Conservation (phyloP, 306 rosid genomes). For the Senna siamea region DNA sequence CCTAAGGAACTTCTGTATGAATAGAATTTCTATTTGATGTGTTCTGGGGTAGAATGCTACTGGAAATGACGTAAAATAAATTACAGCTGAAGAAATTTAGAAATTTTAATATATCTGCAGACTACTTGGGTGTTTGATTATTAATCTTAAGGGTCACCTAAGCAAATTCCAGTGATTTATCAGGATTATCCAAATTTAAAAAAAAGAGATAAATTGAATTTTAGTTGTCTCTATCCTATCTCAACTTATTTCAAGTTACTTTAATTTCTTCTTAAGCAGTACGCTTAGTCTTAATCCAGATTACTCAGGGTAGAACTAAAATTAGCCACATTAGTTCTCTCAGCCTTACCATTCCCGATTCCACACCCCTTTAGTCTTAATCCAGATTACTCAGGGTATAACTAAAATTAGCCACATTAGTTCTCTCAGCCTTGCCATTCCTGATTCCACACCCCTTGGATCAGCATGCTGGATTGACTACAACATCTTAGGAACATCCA, state of each 20-base stretch:
- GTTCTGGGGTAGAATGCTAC: not conserved
- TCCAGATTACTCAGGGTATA: too few relatives aligned
- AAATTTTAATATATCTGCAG: not conserved
- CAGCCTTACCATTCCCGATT: not conserved
- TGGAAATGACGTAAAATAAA: not conserved
- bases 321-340: not conserved
- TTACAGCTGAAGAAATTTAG: not conserved
- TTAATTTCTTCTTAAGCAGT: not conserved
- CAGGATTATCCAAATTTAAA: not conserved
- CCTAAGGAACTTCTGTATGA: conserved; percentile 4
- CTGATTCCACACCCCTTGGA: not conserved
- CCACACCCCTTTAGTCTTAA: not conserved
- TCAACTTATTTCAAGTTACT: not conserved
- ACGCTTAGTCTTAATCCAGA: too few relatives aligned
- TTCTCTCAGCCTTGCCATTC: not conserved
- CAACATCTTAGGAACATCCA: not conserved
- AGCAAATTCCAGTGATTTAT: not conserved
- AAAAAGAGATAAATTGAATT: not conserved
- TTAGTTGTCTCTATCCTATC: not conserved
- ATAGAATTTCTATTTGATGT: conserved; percentile 1
- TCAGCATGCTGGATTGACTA: not conserved
- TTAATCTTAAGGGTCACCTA: not conserved
- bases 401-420: not conserved
- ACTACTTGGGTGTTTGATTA: not conserved
- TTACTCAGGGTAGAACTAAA: too few relatives aligned